Conservation (phyloP, 1,139 yeast genomes). For the Suhomyces kunorum region DNA sequence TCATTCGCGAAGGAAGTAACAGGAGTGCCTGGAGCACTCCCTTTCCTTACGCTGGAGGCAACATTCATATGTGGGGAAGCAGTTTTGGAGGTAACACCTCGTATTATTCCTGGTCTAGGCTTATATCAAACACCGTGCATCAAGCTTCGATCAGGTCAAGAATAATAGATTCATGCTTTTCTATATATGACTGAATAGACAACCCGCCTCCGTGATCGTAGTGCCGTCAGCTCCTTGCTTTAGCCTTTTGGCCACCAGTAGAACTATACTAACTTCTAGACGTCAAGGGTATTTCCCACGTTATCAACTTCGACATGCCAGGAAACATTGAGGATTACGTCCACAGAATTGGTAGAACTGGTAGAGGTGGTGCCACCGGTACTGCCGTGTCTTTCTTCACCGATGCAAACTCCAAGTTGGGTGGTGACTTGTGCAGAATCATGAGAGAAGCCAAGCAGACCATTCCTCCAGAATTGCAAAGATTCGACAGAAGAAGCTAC, state of each 20-base stretch:
- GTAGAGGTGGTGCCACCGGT: conserved; percentile 97
- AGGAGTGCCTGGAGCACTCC: conserved; percentile 8
- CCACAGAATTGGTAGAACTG: conserved; percentile 95
- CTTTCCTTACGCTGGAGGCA: conserved; percentile 14
- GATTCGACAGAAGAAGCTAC: conserved; percentile 55
- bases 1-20: conserved; percentile 12
- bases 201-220: conserved; percentile 13
- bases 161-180: conserved; percentile 17
- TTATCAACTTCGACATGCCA: conserved; percentile 96
- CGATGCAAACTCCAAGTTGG: conserved; percentile 80
- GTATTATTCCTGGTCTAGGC: conserved; percentile 12
- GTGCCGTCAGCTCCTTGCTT: conserved; percentile 9
- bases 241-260: conserved; percentile 2
- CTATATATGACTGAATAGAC: conserved; percentile 18
- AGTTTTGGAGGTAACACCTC: conserved; percentile 10
- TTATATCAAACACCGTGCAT: background rate
- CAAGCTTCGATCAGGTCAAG: conserved; percentile 9
- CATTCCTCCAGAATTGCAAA: conserved; percentile 65
- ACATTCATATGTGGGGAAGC: conserved; percentile 20
- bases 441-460: conserved; percentile 95
- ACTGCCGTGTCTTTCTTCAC: conserved; percentile 96
- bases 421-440: conserved; percentile 86
- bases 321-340: conserved; percentile 97
- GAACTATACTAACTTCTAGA: conserved; percentile 56
- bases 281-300: conserved; percentile 94